phyloP scores from a whole-genome alignment of 2,329 filamentous ascomycete genomes.

The Fonsecaea nubica region DNA sequence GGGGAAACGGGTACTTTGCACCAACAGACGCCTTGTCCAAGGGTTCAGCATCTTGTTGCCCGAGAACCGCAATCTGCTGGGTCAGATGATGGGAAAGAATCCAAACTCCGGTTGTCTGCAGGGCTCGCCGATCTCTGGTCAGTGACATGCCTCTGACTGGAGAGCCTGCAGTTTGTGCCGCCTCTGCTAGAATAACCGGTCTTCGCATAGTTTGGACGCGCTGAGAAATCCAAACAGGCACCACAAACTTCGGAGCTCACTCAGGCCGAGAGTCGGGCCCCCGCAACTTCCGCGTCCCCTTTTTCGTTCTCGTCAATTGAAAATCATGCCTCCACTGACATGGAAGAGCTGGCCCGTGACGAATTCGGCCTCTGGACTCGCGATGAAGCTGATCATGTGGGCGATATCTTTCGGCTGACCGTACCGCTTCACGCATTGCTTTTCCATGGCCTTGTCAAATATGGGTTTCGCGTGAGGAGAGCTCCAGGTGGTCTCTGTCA shows the following conservation, averaged over 20 bases:
- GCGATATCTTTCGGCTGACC: slow-evolving; percentile 52
- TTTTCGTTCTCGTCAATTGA: slow-evolving; percentile 5
- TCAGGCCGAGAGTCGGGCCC: background rate
- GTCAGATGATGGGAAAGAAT: background rate
- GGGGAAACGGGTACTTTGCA: background rate
- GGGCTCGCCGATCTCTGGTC: background rate
- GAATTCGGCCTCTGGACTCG: slow-evolving; percentile 55
- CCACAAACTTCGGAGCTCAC: background rate
- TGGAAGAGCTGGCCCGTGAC: slow-evolving; percentile 55
- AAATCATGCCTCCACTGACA: slow-evolving; percentile 33
- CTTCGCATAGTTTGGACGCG: background rate
- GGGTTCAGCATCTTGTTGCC: background rate
- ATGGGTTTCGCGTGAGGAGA: slow-evolving; percentile 52
- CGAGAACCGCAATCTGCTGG: background rate
- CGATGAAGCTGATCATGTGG: slow-evolving; percentile 55
- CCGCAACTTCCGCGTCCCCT: background rate
- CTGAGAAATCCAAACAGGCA: background rate
- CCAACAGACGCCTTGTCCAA: background rate
- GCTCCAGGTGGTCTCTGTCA: slow-evolving; percentile 55
- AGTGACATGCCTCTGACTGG: background rate
- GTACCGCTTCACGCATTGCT: slow-evolving; percentile 19
- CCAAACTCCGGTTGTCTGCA: background rate
- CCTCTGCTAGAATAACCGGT: background rate
- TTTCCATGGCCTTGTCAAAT: slow-evolving; percentile 8
- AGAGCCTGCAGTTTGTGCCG: background rate